Evolutionary conservation across 495 filamentous ascomycete species (phyloP), one percentile per base, ranked within the genome.

Genomic region (Podospora bellae-mahoneyi): DNA sequence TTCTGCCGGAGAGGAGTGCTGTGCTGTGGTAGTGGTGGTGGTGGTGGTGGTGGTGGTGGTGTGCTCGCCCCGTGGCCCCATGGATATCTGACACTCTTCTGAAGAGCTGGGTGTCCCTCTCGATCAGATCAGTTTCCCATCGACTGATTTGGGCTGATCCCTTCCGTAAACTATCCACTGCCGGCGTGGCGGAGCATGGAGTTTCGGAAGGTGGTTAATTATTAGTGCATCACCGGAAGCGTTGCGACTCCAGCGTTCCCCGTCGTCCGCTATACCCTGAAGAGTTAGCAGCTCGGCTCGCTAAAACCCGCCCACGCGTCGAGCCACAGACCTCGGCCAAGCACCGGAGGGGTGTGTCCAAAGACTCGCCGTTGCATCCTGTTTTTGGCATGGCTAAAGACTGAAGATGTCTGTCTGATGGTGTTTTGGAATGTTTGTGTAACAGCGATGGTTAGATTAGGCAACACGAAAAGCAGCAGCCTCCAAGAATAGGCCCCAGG

Each of bases 231-330:
- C 39, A 48, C 39, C 39, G 13, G 39, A 48, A 48, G 39, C 39
- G 39, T 18, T 48, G 39, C 39, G 9, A 48, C 39, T 9, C 13
- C 39, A 32, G 54, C 23, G 16, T 18, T 20, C 19, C 56, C 56
- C 7, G 19, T 18, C 7, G 19, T 18, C 56, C 56, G 23, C n/a
- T 20, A 58, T 20, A 4, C n/a, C n/a, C 5, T 19, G 19, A 58
- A 16, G 20, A 27, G 23, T 20, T 20, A 27, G 56, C n/a, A 58
- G 19, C 9, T 20, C 56, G 56, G 56, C 56, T 58, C 56, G 56
- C 56, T 58, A 58, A 58, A 20, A 13, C 56, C 56, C 56, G 56
- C 56, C 56, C n/a, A 48, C 20, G 56, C 56, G 3, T 58, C n/a
- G 56, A 7, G 20, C 39, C 39, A 48, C 39, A 27, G 56, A n/a